phyloP scores from a whole-genome alignment of 768 basidiomycete genomes.

The Lenzites betulinus region DNA sequence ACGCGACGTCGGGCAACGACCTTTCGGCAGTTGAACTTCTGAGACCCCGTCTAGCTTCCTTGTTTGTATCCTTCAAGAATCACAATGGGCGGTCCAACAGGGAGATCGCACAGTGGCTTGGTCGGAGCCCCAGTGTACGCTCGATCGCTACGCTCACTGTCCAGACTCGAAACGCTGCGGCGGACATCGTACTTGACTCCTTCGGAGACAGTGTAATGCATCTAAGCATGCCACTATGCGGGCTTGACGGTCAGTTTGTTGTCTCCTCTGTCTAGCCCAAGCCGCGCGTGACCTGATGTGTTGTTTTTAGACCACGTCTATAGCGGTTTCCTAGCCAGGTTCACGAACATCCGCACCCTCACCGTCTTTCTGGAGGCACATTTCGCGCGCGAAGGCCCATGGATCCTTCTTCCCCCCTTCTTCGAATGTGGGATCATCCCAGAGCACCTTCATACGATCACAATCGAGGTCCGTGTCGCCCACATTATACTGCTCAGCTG shows the following conservation, averaged over 20 bases:
- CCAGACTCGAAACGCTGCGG: too few species aligned
- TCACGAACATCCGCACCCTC: conserved; percentile 6
- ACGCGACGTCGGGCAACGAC: not conserved
- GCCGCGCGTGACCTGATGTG: not conserved
- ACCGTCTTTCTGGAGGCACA: conserved; percentile 8
- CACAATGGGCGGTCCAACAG: too few species aligned
- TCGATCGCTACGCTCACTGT: too few species aligned
- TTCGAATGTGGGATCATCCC: not conserved
- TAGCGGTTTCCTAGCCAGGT: not conserved
- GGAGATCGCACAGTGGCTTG: too few species aligned
- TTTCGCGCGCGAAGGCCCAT: not conserved
- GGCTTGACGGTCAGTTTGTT: too few species aligned
- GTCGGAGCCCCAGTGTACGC: too few species aligned
- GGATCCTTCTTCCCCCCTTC: conserved; percentile 5
- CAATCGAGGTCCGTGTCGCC: conserved; percentile 2
- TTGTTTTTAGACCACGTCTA: not conserved
- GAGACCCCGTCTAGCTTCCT: too few species aligned
- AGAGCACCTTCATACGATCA: not conserved
- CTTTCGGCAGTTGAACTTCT: not conserved
- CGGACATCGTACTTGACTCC: too few species aligned
- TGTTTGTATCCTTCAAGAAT: too few species aligned
- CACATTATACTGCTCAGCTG: not conserved
- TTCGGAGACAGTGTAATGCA: too few species aligned
- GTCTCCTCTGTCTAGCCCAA: too few species aligned
- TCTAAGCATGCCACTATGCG: too few species aligned